Percentiles rank a stretch among this genome's conserved stretches.
These are phyloP conservation scores for Xylariomycetidae sp. DNA, from an alignment of 2,329 filamentous ascomycete genomes.

Conservation along the genomic window DNA sequence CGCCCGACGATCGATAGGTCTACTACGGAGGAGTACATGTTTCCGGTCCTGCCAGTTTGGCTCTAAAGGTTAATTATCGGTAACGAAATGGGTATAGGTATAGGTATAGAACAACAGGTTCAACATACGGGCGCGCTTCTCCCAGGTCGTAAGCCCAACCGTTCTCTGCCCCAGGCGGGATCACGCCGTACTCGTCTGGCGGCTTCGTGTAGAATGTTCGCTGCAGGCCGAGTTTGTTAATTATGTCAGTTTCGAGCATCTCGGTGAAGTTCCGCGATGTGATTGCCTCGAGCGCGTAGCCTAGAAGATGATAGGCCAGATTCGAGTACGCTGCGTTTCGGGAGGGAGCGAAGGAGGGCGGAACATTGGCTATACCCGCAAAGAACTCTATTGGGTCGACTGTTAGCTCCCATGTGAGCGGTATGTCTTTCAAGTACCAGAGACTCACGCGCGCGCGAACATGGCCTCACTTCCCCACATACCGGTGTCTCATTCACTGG, in stretches of 20 bases:
- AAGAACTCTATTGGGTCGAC: slow-evolving; percentile 17
- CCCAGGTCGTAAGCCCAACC: slow-evolving; percentile 33
- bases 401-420: slow-evolving; percentile 1
- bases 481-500: slow-evolving; percentile 12
- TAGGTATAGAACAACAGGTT: background rate
- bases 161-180: slow-evolving; percentile 12
- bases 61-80: too few relatives aligned
- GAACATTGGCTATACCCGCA: slow-evolving; percentile 16
- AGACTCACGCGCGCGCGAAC: slow-evolving; percentile 20
- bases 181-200: slow-evolving; percentile 13
- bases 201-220: slow-evolving; percentile 22
- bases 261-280: slow-evolving; percentile 13
- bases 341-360: slow-evolving; percentile 21
- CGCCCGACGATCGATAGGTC: slow-evolving; percentile 40
- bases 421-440: too few relatives aligned
- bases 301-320: slow-evolving; percentile 21
- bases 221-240: slow-evolving; percentile 14
- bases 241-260: slow-evolving; percentile 19
- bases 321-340: slow-evolving; percentile 23
- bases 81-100: background rate
- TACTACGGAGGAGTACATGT: slow-evolving; percentile 37
- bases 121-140: slow-evolving; percentile 35
- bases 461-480: slow-evolving; percentile 18
- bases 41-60: slow-evolving; percentile 36
- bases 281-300: slow-evolving; percentile 25